Base-by-base conservation (phyloP, 805 yeast species). In the Zygosaccharomyces bisporus region DNA sequence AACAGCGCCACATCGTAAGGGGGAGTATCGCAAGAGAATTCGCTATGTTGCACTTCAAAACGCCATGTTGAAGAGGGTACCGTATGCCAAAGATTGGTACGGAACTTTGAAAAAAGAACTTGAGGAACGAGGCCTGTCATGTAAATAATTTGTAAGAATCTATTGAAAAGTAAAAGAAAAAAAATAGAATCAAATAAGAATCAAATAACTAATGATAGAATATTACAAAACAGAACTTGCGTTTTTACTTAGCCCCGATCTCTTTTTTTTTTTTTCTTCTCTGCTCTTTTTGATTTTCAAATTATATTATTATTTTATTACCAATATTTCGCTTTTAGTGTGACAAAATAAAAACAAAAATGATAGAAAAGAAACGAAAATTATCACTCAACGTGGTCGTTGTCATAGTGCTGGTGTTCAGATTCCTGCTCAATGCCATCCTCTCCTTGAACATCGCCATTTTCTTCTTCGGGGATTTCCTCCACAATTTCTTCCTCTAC, bases 41-140 rank as follows among this genome's bases (percentile, higher is more conserved):
- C 39, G 50, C 20, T 43, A 43, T 13, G 50, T 56, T 27, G 63
- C 67, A 1, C 17, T 61, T 4, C 53, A 53, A 27, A 55, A 48
- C 43, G 60, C 57, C 46, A 59, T 66, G 61, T 47, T 52, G 10
- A 53, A 61, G 21, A 56, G 67, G 39, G 42, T 61, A 2, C 58
- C 63, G 1, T 67, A 67, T 45, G 64, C 61, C 1, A 48, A 58
- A 10, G 63, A 67, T 34, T 62, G 59, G 39, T 63, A 61, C 38
- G 45, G 34, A 1, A 61, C 67, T 2, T 41, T 69, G 30, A 61
- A 57, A 34, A 39, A 52, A 2, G 72, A 68, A 25, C 50, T 69
- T n/a, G 43, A 43, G 10, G 49, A 53, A 2, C 52, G 71, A 41
- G 35, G 43, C 1, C 57, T 18, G 38, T 42, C n/a, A 35, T n/a